phyloP scores from a whole-genome alignment of 345 rosid genomes.

The Boechera divaricarpa region DNA sequence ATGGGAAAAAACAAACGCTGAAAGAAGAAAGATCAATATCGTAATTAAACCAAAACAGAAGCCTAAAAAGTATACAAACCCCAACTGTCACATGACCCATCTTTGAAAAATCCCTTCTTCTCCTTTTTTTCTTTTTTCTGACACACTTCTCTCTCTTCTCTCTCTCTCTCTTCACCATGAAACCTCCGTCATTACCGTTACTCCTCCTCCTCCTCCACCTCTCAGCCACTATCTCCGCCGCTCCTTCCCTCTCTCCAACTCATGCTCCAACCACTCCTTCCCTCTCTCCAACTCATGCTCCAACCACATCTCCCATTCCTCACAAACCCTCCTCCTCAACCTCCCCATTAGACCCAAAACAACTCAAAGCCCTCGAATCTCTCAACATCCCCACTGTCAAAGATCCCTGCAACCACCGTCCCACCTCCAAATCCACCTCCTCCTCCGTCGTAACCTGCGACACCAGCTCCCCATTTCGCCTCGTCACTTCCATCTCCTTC shows the following conservation, averaged over 20 bases:
- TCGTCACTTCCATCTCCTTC: slow-evolving; percentile 72
- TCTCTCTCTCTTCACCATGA: slow-evolving; percentile 51
- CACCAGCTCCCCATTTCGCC: slow-evolving; percentile 71
- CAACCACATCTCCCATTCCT: slow-evolving; percentile 35
- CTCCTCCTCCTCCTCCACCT: slow-evolving; percentile 44
- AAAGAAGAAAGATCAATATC: slow-evolving; percentile 24
- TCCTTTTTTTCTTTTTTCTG: slow-evolving; percentile 23
- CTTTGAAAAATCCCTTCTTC: slow-evolving; percentile 42
- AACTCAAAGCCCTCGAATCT: slow-evolving; percentile 73
- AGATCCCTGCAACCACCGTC: slow-evolving; percentile 72
- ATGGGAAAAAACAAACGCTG: neutral
- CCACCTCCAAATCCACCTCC: slow-evolving; percentile 53
- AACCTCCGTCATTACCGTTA: slow-evolving; percentile 43
- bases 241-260: slow-evolving; percentile 48
- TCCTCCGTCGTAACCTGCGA: slow-evolving; percentile 60
- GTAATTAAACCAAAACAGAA: slow-evolving; percentile 33
- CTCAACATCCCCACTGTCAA: slow-evolving; percentile 67
- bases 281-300: slow-evolving; percentile 44
- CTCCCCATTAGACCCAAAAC: slow-evolving; percentile 78
- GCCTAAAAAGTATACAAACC: slow-evolving; percentile 21
- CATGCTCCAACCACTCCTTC: slow-evolving; percentile 34
- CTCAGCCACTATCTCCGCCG: slow-evolving; percentile 37
- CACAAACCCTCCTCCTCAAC: slow-evolving; percentile 37
- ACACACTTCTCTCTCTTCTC: slow-evolving; percentile 19
- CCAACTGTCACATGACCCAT: slow-evolving; percentile 51